Conservation (phyloP, 768 basidiomycete species). For the Boletus coccyginus region DNA sequence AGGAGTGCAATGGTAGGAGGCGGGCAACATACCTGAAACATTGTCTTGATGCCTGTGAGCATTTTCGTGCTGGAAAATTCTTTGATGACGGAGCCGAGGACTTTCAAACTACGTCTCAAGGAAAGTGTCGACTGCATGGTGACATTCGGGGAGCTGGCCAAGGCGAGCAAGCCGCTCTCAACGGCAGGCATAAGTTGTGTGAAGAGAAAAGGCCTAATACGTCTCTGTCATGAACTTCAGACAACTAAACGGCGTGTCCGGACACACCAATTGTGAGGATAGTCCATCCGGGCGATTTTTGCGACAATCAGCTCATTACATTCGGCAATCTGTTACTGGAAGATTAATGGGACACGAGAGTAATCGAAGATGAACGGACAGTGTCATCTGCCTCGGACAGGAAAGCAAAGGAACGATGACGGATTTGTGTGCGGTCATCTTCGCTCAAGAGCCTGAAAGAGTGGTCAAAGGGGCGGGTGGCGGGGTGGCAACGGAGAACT, state of each 20-base stretch:
- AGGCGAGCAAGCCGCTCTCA: constrained; percentile 48
- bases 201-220: constrained; percentile 25
- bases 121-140: constrained; percentile 46
- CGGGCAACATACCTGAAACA: constrained; percentile 50
- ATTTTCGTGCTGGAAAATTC: constrained; percentile 73
- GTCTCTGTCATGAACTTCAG: not conserved
- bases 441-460: constrained; percentile 59
- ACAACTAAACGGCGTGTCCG: not conserved
- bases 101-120: constrained; percentile 58
- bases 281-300: constrained; percentile 79
- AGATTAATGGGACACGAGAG: constrained; percentile 1
- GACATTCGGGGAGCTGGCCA: constrained; percentile 41
- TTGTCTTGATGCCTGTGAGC: constrained; percentile 61
- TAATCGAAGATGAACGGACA: constrained; percentile 39
- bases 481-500: constrained; percentile 16
- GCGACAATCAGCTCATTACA: constrained; percentile 73
- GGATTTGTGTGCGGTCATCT: constrained; percentile 64
- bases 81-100: constrained; percentile 65
- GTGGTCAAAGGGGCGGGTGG: constrained; percentile 9
- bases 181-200: constrained; percentile 51
- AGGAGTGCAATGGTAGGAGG: not conserved
- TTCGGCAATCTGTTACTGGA: constrained; percentile 54
- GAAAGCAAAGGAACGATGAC: constrained; percentile 60
- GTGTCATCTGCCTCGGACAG: constrained; percentile 77
- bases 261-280: constrained; percentile 65